Evolutionary conservation across 1,284 basidiomycete genomes (phyloP), one percentile per base, ranked within the genome.

Genomic region (Cryptococcus depauperatus): DNA sequence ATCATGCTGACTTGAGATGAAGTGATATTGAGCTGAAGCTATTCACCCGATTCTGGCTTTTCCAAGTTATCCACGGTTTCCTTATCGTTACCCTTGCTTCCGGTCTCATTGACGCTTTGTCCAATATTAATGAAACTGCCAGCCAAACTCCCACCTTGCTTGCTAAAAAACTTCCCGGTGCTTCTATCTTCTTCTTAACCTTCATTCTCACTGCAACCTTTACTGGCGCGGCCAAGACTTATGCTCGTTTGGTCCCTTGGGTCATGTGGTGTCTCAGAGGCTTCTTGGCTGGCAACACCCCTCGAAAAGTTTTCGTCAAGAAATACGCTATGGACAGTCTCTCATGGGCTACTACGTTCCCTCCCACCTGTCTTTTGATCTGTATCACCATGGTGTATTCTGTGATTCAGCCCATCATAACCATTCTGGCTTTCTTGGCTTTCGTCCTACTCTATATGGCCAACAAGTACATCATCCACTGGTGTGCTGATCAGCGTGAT

Each of bases 141-240:
- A 70, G 72, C 1, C 25, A 35, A 16, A 73, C 84, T 23, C 82
- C 88, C 0, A 75, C 70, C 0, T 69, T 85, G 7, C 75, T 95
- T 38, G 84, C 89, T 0, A 54, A 70, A 29, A 80, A 87, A 43
- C 74, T 98, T 18, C 93, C 93, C 0, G 69, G 77, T 50, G 85
- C 89, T 0, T 88, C 85, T 16, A 91, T 81, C 48, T 98, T 95
- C 79, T 96, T 96, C 83, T 76, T 97, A 43, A 91, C 88, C 73
- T 91, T 73, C 47, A 59, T 70, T 44, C 57, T 73, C 27, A 66
- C 68, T 10, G 58, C 64, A 4, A 66, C 71, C n/a, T 77, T 92
- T 34, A 70, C 86, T 4, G 83, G 79, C 8, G 80, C 82, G 0
- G 87, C 86, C 1, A 79, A 82, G 43, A 79, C 83, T 9, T 87